Conservation (phyloP, 305 asterid genomes). For the Lippia alba region DNA sequence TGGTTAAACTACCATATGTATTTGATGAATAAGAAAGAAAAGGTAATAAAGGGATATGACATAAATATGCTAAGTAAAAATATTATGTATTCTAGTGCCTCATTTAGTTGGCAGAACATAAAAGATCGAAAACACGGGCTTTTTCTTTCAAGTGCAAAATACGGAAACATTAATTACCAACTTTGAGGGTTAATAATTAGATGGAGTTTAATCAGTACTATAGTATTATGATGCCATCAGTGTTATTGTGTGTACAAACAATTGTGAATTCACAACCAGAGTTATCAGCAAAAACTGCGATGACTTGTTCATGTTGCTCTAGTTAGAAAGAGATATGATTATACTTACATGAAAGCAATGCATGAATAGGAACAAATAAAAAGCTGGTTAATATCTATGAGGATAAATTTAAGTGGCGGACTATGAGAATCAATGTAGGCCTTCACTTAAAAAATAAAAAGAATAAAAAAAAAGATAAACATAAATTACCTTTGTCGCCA, state of each 20-base stretch:
- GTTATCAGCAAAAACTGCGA: background rate
- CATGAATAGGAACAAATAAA: background rate
- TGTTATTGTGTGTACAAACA: background rate
- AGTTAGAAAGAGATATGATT: background rate
- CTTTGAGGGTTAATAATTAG: background rate
- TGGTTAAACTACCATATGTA: background rate
- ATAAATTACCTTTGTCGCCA: constrained; percentile 38
- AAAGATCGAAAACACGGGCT: background rate
- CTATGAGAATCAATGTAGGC: background rate
- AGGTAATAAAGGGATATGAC: background rate
- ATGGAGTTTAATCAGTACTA: background rate
- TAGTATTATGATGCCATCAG: background rate
- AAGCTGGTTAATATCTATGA: background rate
- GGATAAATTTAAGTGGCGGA: background rate
- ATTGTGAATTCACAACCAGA: background rate
- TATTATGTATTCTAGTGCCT: constrained; percentile 2
- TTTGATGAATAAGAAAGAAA: background rate
- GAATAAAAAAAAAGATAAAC: no score
- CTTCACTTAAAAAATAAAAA: background rate
- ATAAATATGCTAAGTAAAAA: background rate
- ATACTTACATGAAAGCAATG: background rate
- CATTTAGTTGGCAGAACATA: constrained; percentile 1
- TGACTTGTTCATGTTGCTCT: background rate
- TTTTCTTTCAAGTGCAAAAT: background rate
- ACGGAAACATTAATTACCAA: background rate